Conservation (phyloP, 2,329 filamentous ascomycete species). For the Leptographium galeiforme region DNA sequence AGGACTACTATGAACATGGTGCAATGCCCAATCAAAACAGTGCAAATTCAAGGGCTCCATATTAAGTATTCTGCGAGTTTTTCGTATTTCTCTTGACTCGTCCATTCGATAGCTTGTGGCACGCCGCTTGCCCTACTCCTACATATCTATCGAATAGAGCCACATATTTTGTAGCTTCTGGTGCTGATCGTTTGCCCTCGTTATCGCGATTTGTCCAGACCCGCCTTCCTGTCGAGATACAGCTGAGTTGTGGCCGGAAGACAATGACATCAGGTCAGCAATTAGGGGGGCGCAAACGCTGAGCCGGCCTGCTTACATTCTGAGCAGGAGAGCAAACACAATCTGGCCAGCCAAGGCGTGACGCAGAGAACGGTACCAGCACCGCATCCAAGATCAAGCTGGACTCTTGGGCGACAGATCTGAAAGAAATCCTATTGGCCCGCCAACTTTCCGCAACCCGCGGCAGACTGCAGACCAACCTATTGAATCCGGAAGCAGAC, state of each 20-base stretch:
- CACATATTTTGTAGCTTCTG: too few species aligned
- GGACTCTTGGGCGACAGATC: background rate
- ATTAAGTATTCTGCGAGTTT: background rate
- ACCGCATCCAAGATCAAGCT: background rate
- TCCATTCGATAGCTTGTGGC: background rate
- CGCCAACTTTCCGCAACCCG: background rate
- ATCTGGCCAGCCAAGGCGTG: background rate
- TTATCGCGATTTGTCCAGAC: too few species aligned
- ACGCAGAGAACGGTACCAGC: background rate
- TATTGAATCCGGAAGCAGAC: background rate
- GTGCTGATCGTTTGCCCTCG: too few species aligned
- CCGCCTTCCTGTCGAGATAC: too few species aligned
- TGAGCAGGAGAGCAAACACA: background rate
- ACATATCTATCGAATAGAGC: too few species aligned
- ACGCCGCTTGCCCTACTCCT: too few species aligned
- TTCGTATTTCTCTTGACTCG: background rate
- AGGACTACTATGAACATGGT: too few species aligned
- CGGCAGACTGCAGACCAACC: background rate
- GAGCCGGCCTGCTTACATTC: background rate
- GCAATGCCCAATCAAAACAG: background rate
- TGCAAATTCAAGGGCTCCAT: background rate
- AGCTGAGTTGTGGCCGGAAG: too few species aligned
- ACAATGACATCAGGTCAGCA: background rate
- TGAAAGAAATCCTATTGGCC: slow-evolving; percentile 1
- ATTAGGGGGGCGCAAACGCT: background rate